Percentiles rank a stretch among this genome's conserved stretches.
phyloP scores from a whole-genome alignment of 2,329 filamentous ascomycete species.

The Pleochaeta shiraiana region DNA sequence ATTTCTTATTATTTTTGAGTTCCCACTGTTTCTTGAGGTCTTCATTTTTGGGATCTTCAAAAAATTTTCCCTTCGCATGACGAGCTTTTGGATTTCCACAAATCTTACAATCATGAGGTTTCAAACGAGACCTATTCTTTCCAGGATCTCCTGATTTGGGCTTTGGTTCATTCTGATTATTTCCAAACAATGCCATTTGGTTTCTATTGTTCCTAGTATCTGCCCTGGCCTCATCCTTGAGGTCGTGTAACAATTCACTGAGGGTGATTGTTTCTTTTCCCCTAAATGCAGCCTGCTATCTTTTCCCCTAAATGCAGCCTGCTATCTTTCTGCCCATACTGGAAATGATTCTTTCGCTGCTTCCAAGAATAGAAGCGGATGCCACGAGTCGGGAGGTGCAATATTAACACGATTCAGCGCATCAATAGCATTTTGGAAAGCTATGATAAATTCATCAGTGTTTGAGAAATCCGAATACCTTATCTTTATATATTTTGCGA shows the following conservation, averaged over 20 bases:
- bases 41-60: background rate
- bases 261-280: no score
- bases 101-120: background rate
- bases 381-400: no score
- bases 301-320: no score
- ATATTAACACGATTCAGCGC: no score
- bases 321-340: constrained; percentile 1
- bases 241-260: background rate
- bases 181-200: background rate
- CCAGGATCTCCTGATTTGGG: background rate
- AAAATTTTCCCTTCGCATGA: background rate
- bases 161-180: no score
- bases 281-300: no score
- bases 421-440: background rate
- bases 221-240: background rate
- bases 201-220: background rate
- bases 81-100: background rate
- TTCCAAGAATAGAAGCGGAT: background rate
- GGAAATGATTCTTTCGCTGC: background rate
- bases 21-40: background rate
- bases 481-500: background rate
- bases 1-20: background rate
- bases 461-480: background rate
- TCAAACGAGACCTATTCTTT: background rate
- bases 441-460: background rate